Base-by-base conservation (phyloP, 2,329 filamentous ascomycete species). In the Penicillium sp. region DNA sequence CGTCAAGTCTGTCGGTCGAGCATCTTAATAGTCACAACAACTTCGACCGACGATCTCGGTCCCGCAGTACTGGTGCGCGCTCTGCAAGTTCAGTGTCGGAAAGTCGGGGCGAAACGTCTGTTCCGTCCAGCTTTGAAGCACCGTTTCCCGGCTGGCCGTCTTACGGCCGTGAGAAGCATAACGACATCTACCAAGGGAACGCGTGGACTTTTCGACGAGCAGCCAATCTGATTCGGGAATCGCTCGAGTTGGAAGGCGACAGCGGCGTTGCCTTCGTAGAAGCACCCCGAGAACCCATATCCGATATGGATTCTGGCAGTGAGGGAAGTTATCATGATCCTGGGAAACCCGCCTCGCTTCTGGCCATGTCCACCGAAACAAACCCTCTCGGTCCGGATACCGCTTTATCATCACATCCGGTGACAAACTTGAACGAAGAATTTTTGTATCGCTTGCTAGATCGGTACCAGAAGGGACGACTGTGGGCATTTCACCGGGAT, bases 91-190 rank as follows among this genome's bases (percentile, higher is more conserved):
- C 52, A 0, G 31, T 37, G 2, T 56, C 56, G 2, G 54, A 56
- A n/a, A 45, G 27, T 6, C 51, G 42, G 15, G 38, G 29, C 5
- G 57, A 57, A 7, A 42, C 47, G 3, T 43, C 37, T 4, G 42
- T 44, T 2, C 37, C 20, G 17, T 38, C 35, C 16, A 42, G 35
- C 23, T 17, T 20, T 47, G 6, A 32, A 14, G 52, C 54, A 2
- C 44, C 44, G n/a, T n/a, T 59, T 5, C 53, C 57, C 6, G 49
- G 55, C 17, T 58, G 54, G 47, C 44, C 47, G 36, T 23, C 56
- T 35, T 36, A 53, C 40, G 50, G 51, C 32, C 46, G 47, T n/a
- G 41, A 42, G n/a, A 37, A 27, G 12, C 25, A 42, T 5, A 2
- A 9, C 17, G 26, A 28, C 4, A 5, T 27, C 12, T 6, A 27